These are phyloP conservation scores for Lojkania enalia DNA, from an alignment of 2,329 filamentous ascomycete genomes.

Conservation along the genomic window DNA sequence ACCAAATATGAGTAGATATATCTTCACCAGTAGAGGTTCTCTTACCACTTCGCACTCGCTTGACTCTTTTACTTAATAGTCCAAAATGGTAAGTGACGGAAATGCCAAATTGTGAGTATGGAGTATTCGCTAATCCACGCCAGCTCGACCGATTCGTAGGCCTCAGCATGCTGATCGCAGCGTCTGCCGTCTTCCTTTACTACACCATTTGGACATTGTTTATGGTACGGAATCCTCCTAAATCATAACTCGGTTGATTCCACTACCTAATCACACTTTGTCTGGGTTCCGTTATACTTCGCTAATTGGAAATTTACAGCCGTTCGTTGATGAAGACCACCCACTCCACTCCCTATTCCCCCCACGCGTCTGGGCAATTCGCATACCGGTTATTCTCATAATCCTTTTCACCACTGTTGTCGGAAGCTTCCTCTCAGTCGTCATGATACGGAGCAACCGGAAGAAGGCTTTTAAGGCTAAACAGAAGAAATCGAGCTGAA, in stretches of 20 bases:
- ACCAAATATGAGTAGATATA: too few species aligned
- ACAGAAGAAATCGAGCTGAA: conserved; percentile 74
- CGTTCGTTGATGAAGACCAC: conserved; percentile 95
- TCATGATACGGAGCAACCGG: conserved; percentile 98
- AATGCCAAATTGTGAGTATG: background rate
- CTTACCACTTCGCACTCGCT: background rate
- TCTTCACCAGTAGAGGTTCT: too few species aligned
- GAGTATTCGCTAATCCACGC: conserved; percentile 10
- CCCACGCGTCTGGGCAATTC: conserved; percentile 97
- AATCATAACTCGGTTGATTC: too few species aligned
- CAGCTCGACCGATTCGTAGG: conserved; percentile 90
- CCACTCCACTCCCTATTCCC: conserved; percentile 94
- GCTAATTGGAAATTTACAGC: too few species aligned
- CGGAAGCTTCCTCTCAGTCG: conserved; percentile 90
- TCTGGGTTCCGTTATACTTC: too few species aligned
- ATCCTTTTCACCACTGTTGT: conserved; percentile 91
- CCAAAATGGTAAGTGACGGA: conserved; percentile 33
- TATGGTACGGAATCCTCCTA: conserved; percentile 70
- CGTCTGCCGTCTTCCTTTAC: conserved; percentile 78
- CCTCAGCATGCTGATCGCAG: conserved; percentile 74
- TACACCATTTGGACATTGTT: conserved; percentile 97
- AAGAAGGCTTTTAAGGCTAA: conserved; percentile 97
- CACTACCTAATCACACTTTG: too few species aligned
- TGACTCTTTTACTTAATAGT: conserved; percentile 3
- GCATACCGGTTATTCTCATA: conserved; percentile 95